A percentile compares a stretch with the other conserved stretches of the same genome.
phyloP scores from a whole-genome alignment of 2,329 filamentous ascomycete species.

The Aspergillus ochraceus region DNA sequence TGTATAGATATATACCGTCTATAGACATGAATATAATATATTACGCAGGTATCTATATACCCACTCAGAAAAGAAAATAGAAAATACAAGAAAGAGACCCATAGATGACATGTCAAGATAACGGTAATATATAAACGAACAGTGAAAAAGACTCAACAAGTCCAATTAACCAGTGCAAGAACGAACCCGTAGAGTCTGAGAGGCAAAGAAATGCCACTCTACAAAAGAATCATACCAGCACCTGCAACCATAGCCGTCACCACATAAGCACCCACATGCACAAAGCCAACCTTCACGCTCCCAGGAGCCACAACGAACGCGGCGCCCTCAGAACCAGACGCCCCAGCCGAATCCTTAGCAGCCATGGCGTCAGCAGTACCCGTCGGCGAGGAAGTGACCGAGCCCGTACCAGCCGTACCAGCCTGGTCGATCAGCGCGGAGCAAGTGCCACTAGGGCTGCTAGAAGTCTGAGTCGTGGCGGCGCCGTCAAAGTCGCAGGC shows the following conservation, averaged over 20 bases:
- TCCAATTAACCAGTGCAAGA: not conserved
- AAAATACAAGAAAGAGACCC: not conserved
- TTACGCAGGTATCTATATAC: too few relatives aligned
- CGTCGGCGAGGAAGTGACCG: slow-evolving; percentile 35
- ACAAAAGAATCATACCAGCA: slow-evolving; percentile 45
- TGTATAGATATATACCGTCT: too few relatives aligned
- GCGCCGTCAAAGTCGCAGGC: slow-evolving; percentile 46
- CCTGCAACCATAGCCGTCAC: slow-evolving; percentile 40
- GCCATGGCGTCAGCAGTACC: slow-evolving; percentile 17
- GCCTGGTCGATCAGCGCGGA: slow-evolving; percentile 38
- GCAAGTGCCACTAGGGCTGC: slow-evolving; percentile 35
- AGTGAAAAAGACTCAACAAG: not conserved
- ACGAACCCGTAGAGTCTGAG: not conserved
- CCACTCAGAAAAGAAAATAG: not conserved
- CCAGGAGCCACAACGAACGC: slow-evolving; percentile 26
- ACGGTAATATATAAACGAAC: not conserved
- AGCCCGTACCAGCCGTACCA: slow-evolving; percentile 37
- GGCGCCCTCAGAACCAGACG: slow-evolving; percentile 27
- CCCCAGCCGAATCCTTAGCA: slow-evolving; percentile 8
- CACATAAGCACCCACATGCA: slow-evolving; percentile 41
- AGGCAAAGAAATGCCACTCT: slow-evolving; percentile 8
- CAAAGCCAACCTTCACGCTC: slow-evolving; percentile 32
- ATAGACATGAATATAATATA: too few relatives aligned
- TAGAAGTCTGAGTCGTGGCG: slow-evolving; percentile 36
- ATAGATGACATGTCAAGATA: not conserved